These are phyloP conservation scores for Diaporthe amygdali DNA, from an alignment of 2,329 filamentous ascomycete genomes.

Conservation along the genomic window DNA sequence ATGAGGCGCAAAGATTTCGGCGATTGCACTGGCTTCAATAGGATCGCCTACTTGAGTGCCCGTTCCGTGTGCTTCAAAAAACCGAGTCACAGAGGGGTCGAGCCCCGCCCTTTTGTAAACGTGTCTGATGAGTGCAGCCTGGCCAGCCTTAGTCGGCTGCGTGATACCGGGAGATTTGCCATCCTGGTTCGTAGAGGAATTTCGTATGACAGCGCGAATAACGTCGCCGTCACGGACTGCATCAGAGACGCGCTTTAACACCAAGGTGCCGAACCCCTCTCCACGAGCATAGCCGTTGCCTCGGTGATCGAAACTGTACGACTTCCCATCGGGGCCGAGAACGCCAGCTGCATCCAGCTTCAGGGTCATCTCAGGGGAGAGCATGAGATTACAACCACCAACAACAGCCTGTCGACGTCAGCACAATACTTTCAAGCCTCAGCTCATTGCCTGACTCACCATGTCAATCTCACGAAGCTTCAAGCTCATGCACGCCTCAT, in stretches of 20 bases:
- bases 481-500: conserved; percentile 19
- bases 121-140: conserved; percentile 37
- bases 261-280: conserved; percentile 55
- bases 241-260: conserved; percentile 54
- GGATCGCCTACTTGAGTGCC: conserved; percentile 29
- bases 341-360: conserved; percentile 26
- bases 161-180: conserved; percentile 36
- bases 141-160: conserved; percentile 37
- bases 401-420: conserved; percentile 29
- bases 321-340: conserved; percentile 27
- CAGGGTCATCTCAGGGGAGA: conserved; percentile 26
- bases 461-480: conserved; percentile 18
- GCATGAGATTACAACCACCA: conserved; percentile 31
- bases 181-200: conserved; percentile 37
- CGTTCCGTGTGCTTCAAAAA: conserved; percentile 28
- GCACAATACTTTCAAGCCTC: background rate
- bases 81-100: conserved; percentile 34
- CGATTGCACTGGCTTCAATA: conserved; percentile 60
- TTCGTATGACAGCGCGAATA: conserved; percentile 45
- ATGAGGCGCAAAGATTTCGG: conserved; percentile 5
- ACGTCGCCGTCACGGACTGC: conserved; percentile 50
- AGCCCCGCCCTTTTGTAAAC: conserved; percentile 38
- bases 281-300: conserved; percentile 57
- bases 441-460: conserved; percentile 32
- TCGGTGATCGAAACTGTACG: conserved; percentile 41